phyloP scores from a whole-genome alignment of 768 basidiomycete species.

The Imleria badia region DNA sequence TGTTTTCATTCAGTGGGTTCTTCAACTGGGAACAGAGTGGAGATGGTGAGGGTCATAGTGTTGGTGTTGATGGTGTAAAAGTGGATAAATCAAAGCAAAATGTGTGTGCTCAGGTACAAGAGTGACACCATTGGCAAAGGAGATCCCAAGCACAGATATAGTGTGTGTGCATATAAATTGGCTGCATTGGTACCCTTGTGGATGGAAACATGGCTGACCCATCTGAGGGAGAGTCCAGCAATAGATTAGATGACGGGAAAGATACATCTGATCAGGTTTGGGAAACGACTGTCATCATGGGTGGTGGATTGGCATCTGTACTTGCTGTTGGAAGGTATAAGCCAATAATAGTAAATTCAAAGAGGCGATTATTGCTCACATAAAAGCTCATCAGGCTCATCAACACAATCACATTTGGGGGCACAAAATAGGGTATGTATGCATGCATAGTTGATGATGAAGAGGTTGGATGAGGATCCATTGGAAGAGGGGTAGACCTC shows the following conservation, averaged over 20 bases:
- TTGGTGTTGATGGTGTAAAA: slow-evolving; percentile 50
- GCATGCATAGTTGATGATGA: slow-evolving; percentile 69
- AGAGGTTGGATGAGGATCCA: slow-evolving; percentile 54
- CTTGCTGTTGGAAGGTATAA: no score
- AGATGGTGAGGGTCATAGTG: slow-evolving; percentile 40
- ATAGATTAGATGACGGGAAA: slow-evolving; percentile 56
- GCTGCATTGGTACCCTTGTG: slow-evolving; percentile 30
- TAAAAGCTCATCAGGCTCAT: slow-evolving; percentile 70
- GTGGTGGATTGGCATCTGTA: no score
- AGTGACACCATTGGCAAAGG: slow-evolving; percentile 74
- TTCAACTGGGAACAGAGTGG: slow-evolving; percentile 40
- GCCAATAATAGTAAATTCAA: no score
- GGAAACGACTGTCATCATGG: slow-evolving; percentile 63
- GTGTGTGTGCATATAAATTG: slow-evolving; percentile 32
- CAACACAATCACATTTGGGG: slow-evolving; percentile 66
- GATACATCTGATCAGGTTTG: slow-evolving; percentile 45
- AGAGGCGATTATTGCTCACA: slow-evolving; percentile 68
- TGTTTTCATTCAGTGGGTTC: no score
- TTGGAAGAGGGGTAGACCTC: slow-evolving; percentile 53
- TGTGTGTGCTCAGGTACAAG: slow-evolving; percentile 49
- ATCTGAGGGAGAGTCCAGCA: slow-evolving; percentile 56
- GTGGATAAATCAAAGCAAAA: slow-evolving; percentile 50
- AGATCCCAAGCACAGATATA: slow-evolving; percentile 46
- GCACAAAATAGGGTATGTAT: slow-evolving; percentile 54
- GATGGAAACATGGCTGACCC: slow-evolving; percentile 56